Conservation (phyloP, 768 basidiomycete genomes). For the Galerina sulciceps region DNA sequence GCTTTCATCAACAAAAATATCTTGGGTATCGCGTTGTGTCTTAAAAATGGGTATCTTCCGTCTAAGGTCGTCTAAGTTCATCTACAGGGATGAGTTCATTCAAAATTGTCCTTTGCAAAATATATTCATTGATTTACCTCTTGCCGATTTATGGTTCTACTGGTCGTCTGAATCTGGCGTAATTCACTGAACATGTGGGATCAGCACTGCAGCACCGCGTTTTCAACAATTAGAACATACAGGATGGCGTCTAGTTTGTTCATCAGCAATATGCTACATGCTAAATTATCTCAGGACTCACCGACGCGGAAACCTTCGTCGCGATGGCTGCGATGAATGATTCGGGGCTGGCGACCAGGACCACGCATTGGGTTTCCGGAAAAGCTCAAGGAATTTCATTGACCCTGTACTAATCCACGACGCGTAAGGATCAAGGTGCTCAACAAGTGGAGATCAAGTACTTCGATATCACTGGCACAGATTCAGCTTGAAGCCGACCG, state of each 20-base stretch:
- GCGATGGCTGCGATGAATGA: constrained; percentile 3
- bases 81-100: neutral
- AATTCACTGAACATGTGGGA: too few relatives aligned
- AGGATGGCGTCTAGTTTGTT: constrained; percentile 20
- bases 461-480: neutral
- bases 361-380: constrained; percentile 6
- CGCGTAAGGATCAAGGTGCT: neutral
- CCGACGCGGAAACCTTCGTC: constrained; percentile 18
- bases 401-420: neutral
- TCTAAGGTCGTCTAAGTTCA: neutral
- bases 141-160: too few relatives aligned
- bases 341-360: constrained; percentile 3
- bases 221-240: constrained; percentile 9
- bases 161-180: too few relatives aligned
- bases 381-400: constrained; percentile 4
- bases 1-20: neutral
- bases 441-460: neutral
- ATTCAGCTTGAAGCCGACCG: too few relatives aligned
- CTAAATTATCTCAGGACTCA: neutral
- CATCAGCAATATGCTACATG: neutral
- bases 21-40: constrained; percentile 2
- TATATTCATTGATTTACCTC: too few relatives aligned
- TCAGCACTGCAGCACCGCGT: too few relatives aligned
- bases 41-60: constrained; percentile 12
- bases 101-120: too few relatives aligned